Evolutionary conservation across 2,329 filamentous ascomycete genomes (phyloP).

Genomic region (Intubia oerlemansii): DNA sequence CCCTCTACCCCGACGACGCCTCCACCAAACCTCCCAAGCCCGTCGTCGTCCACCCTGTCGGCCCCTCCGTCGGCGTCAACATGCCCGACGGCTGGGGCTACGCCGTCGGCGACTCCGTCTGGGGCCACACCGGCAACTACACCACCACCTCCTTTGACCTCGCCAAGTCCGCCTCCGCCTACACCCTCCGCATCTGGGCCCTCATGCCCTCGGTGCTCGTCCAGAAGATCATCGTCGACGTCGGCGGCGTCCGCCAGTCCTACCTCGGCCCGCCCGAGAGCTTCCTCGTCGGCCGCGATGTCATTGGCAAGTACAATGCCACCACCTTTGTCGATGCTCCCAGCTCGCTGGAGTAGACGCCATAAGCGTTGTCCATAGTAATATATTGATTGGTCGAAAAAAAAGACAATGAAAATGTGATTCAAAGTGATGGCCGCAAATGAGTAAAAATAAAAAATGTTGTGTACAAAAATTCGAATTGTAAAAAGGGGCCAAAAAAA

Average conservation of each 20-base stretch:
- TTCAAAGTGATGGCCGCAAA: too few species aligned
- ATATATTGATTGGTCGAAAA: too few species aligned
- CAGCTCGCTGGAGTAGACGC: slow-evolving; percentile 8
- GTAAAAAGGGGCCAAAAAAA: too few species aligned
- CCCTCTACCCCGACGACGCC: slow-evolving; percentile 18
- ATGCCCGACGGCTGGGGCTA: slow-evolving; percentile 21
- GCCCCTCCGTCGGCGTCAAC: slow-evolving; percentile 17
- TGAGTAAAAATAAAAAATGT: too few species aligned
- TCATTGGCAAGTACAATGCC: slow-evolving; percentile 15
- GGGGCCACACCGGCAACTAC: slow-evolving; percentile 21
- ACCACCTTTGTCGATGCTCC: slow-evolving; percentile 15
- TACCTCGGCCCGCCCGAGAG: slow-evolving; percentile 37
- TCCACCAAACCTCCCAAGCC: slow-evolving; percentile 10
- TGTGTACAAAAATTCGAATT: too few species aligned
- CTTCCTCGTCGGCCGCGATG: slow-evolving; percentile 21
- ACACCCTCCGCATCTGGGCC: slow-evolving; percentile 28
- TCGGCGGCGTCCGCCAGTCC: slow-evolving; percentile 30
- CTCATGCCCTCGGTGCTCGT: slow-evolving; percentile 29
- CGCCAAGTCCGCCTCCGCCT: slow-evolving; percentile 15
- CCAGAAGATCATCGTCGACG: slow-evolving; percentile 32
- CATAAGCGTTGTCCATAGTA: too few species aligned
- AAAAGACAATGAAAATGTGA: too few species aligned
- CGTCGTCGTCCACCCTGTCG: slow-evolving; percentile 20
- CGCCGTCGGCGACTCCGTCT: slow-evolving; percentile 23
- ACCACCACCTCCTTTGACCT: slow-evolving; percentile 23